Evolutionary conservation across 257 asterid genomes (phyloP), one percentile per base, ranked within the genome.

Genomic region (Cruciata laevipes): DNA sequence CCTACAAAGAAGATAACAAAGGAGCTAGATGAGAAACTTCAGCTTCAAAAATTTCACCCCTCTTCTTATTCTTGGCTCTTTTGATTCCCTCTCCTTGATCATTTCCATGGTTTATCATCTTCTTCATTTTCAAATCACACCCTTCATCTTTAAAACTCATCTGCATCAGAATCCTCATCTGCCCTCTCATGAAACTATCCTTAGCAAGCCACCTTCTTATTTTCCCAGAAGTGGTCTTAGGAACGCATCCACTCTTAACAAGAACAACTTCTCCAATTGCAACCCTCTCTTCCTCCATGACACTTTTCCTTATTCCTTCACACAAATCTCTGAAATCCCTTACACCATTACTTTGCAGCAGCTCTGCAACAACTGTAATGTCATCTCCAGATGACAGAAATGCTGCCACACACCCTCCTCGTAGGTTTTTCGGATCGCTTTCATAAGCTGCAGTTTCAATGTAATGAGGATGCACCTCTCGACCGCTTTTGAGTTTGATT

Each of bases 221-320:
- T 70, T 90, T 90, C 59, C 97, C 97, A 9, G 97, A 90, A 65
- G 89, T 88, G 4, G 97, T 90, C 84, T 85, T 90, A 24, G 96
- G 90, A 38, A 90, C 82, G 75, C 62, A 74, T 27, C 95, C 88
- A 23, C 75, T 66, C 79, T 77, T 74, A 2, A 78, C 96, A 61
- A 90, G 85, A 78, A 82, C 79, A 65, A 84, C 90, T 59, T n/a
- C 56, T 51, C 85, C 90, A 38, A 84, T 71, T 12, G 68, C 80
- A 14, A 79, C 44, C 7, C 44, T 70, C 74, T 71, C 87, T 68
- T 78, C 88, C 5, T 69, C 74, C 77, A 76, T 2, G 20, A 79
- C 63, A 10, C 9, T 69, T 32, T 65, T 65, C 49, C 81, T 79
- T 18, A 90, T 83, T 16, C 78, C 83, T 69, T 84, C 84, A 72